Evolutionary conservation across 345 rosid genomes (phyloP).

Genomic region (Dovyalis caffra): DNA sequence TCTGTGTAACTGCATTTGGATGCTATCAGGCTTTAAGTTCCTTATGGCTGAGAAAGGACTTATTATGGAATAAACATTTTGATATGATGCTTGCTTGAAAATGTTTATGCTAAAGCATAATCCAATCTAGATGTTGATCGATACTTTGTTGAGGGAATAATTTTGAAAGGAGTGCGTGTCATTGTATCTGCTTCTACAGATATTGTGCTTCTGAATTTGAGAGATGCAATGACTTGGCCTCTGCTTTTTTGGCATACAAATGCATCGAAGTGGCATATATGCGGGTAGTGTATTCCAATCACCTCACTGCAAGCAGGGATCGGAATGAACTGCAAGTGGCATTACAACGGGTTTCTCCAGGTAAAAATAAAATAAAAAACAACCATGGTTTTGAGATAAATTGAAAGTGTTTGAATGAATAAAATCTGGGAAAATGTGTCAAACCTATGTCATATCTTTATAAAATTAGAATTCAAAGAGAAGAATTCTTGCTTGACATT

Average conservation of each 20-base stretch:
- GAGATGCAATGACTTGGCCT: constrained; percentile 16
- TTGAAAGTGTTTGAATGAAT: not conserved
- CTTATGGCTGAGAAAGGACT: not conserved
- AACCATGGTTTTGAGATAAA: not conserved
- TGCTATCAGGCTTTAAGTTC: not conserved
- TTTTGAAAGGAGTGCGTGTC: not conserved
- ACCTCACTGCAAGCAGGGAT: constrained; percentile 10
- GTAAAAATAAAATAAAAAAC: not conserved
- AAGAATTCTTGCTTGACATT: not conserved
- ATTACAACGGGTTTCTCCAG: constrained; percentile 11
- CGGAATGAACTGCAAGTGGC: constrained; percentile 2
- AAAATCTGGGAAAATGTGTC: not conserved
- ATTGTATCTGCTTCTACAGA: not conserved
- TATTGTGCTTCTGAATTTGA: constrained; percentile 19
- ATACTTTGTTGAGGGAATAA: not conserved
- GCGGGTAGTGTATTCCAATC: constrained; percentile 11
- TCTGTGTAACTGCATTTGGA: not conserved
- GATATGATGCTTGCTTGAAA: not conserved
- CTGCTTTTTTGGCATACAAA: constrained; percentile 17
- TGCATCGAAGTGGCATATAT: constrained; percentile 19
- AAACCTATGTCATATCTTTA: not conserved
- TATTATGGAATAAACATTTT: not conserved
- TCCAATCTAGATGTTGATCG: not conserved
- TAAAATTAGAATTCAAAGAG: not conserved
- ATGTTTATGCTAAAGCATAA: not conserved